Evolutionary conservation across 106 monocot genomes (phyloP), one percentile per base, ranked within the genome.

Genomic region (Narthecium ossifragum): DNA sequence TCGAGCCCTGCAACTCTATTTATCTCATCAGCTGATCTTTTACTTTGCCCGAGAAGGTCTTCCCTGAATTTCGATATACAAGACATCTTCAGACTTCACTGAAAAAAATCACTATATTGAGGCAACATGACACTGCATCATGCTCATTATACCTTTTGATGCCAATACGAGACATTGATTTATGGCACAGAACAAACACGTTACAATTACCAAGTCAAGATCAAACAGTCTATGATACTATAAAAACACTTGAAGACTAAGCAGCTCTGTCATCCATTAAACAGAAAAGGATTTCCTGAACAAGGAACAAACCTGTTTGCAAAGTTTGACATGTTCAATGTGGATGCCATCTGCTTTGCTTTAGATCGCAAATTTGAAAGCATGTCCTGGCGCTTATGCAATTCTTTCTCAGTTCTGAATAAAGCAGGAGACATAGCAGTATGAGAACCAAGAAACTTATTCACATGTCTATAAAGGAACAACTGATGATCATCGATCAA

Each of bases 321-420:
- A 60, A 81, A 70, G 63, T 75, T 77, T 45, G 80, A 75, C 84
- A 76, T 84, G 55, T 83, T 92, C 34, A 92, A 67, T 18, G 72
- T 37, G 31, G 84, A 72, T 27, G 62, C 80, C 74, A 84, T 73
- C 51, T 84, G 70, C 51, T 85, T 79, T 49, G 64, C 67, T 75
- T 74, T 88, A 40, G 78, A 84, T 55, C 70, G 73, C 75, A 92
- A 60, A 78, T 68, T 71, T 15, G 55, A 58, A 65, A 88, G 78
- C 79, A 82, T 82, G 21, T 81, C 92, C 62, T 81, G 78, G 27
- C 73, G 57, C 65, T 77, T 85, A 38, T 81, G 62, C 51, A 88
- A 63, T 71, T 92, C 88, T 57, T 85, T 85, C 13, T 78, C 73
- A 32, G 64, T 60, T 63, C 92, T 92, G 78, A n/a, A n/a, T n/a